Base-by-base conservation (phyloP, 78 protist genomes). In the Dictyostelium intermedium region DNA sequence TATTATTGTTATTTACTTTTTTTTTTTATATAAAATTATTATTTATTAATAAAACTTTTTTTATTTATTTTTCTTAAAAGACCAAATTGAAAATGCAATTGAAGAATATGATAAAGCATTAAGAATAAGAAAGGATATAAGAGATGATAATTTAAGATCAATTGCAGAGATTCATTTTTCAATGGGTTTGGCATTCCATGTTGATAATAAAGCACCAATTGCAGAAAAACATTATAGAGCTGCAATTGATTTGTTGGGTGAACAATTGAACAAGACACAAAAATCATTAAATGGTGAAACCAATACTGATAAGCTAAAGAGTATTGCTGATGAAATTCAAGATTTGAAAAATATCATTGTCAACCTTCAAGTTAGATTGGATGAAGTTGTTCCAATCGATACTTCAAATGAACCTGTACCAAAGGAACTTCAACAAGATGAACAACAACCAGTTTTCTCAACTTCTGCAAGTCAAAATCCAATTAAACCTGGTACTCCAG, bases 341-440 rank as follows among this genome's bases (percentile, higher is more conserved):
- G 93, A 87, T 61, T 30, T 87, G 5, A 87, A 87, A 82, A 41
- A 39, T 37, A 76, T 87, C 5, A 74, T 87, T 25, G 74, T 18
- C 2, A 85, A 87, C 34, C 32, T 79, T 7, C 77, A 87, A 66
- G 9, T 23, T 9, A 87, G 34, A 34, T 32, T 87, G 13, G 85
- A 66, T 79, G 93, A 87, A 45, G 93, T 87, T 6, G 47, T 66
- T 16, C 93, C 93, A 56, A 78, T 87, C 23, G 93, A 87, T 79
- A 87, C 93, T 9, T 87, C 93, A 8, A 77, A 86, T 3, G 92
- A 86, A 60, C 92, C 83, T 76, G 84, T 86, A 43, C 92, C 92
- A 73, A 86, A 86, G 27, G 92, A 73, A 39, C 45, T 87, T 18
- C 70, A 56, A 56, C 76, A 56, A 35, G 86, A 82, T 3, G 74